Percentiles rank a stretch among this genome's conserved stretches.
phyloP scores from a whole-genome alignment of 192 early-diverging fungal genomes.

The Rhizoclosmatium sp. region DNA sequence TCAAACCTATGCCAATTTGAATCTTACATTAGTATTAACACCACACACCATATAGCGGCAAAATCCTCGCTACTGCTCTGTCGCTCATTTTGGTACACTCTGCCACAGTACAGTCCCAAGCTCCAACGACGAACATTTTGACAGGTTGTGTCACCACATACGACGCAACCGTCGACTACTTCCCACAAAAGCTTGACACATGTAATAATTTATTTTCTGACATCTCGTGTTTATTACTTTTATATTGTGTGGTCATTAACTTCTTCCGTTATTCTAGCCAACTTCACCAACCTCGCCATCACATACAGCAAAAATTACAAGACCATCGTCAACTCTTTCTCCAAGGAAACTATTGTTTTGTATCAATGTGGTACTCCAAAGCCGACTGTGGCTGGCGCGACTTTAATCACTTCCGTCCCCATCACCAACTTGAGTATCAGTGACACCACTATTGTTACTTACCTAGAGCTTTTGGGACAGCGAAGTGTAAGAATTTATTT shows the following conservation, averaged over 20 bases:
- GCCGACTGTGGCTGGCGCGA: conserved; percentile 39
- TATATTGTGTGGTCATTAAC: not conserved
- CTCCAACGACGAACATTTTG: conserved; percentile 1
- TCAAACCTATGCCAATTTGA: too few species aligned
- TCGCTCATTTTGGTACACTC: too few species aligned
- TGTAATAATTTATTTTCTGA: not conserved
- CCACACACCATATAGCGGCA: too few species aligned
- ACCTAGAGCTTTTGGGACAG: conserved; percentile 41
- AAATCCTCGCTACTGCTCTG: too few species aligned
- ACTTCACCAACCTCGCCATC: conserved; percentile 21
- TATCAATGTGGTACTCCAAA: conserved; percentile 55
- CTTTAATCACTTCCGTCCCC: conserved; percentile 41
- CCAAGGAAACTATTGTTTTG: conserved; percentile 42
- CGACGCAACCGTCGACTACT: conserved; percentile 32
- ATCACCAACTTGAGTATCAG: conserved; percentile 31
- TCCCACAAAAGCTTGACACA: conserved; percentile 41
- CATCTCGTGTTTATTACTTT: not conserved
- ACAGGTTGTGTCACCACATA: conserved; percentile 14
- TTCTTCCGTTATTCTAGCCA: not conserved
- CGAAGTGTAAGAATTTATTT: not conserved
- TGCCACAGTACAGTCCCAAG: not conserved
- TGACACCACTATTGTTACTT: conserved; percentile 49
- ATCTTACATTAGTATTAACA: too few species aligned
- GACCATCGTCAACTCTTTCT: conserved; percentile 45
- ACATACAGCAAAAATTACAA: conserved; percentile 58